Conservation (phyloP, 163 green algal species). For the Coccomyxa subellipsoidea region DNA sequence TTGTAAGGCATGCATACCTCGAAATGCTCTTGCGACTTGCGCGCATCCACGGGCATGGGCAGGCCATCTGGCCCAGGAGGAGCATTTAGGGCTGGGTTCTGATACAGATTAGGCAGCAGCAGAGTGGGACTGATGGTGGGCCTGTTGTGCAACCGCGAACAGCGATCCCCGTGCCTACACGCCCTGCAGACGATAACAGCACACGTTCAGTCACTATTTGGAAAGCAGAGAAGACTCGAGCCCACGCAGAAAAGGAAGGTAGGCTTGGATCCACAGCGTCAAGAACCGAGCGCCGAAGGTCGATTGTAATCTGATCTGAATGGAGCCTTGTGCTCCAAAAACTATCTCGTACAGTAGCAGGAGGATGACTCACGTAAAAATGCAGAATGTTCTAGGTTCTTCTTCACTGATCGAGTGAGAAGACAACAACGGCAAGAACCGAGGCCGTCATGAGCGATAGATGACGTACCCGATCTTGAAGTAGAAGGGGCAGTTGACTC, state of each 20-base stretch:
- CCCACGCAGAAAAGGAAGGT: too few relatives aligned
- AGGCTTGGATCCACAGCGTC: too few relatives aligned
- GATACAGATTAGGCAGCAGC: slow-evolving; percentile 96
- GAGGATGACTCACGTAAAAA: too few relatives aligned
- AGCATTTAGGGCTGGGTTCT: slow-evolving; percentile 86
- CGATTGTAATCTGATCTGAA: too few relatives aligned
- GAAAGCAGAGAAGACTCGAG: too few relatives aligned
- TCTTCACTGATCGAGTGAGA: background rate
- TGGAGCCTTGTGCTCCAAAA: too few relatives aligned
- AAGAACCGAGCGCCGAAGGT: too few relatives aligned
- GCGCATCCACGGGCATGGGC: slow-evolving; percentile 75
- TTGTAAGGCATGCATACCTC: slow-evolving; percentile 54
- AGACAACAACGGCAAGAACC: background rate
- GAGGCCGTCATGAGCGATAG: background rate
- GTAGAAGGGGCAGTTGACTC: slow-evolving; percentile 92
- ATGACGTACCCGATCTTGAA: slow-evolving; percentile 94
- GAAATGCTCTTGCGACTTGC: slow-evolving; percentile 84
- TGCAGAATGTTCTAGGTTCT: too few relatives aligned
- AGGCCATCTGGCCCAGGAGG: slow-evolving; percentile 74
- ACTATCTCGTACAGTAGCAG: too few relatives aligned
- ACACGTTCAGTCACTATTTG: too few relatives aligned
- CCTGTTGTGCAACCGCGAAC: slow-evolving; percentile 96
- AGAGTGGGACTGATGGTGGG: slow-evolving; percentile 93
- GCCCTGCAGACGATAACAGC: slow-evolving; percentile 41
- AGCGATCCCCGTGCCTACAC: slow-evolving; percentile 95